Evolutionary conservation across 495 filamentous ascomycete genomes (phyloP).

Genomic region (Lasiosphaeria ovina): DNA sequence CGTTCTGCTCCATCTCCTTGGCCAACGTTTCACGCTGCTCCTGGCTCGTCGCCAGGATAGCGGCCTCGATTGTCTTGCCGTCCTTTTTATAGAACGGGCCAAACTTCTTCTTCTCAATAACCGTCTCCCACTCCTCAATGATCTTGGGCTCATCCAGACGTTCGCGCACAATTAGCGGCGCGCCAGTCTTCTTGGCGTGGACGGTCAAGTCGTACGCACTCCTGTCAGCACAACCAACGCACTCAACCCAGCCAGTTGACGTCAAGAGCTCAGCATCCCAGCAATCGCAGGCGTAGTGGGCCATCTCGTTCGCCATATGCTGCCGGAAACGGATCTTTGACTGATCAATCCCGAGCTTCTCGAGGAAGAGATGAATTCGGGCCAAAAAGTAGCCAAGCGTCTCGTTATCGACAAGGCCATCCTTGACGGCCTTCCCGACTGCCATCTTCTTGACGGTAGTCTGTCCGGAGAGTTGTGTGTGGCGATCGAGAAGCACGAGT

Average conservation of each 20-base stretch:
- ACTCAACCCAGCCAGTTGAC: conserved; percentile 83
- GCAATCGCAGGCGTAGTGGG: conserved; percentile 80
- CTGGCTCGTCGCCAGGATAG: conserved; percentile 64
- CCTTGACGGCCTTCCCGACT: conserved; percentile 70
- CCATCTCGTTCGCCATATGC: conserved; percentile 78
- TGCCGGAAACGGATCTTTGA: conserved; percentile 78
- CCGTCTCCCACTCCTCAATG: conserved; percentile 72
- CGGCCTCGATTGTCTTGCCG: conserved; percentile 67
- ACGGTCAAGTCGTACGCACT: conserved; percentile 78
- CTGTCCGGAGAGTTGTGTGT: conserved; percentile 68
- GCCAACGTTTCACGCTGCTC: conserved; percentile 68
- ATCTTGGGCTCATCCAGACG: conserved; percentile 57
- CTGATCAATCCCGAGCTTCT: conserved; percentile 66
- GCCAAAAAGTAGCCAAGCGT: conserved; percentile 86
- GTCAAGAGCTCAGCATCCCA: conserved; percentile 81
- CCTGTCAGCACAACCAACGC: conserved; percentile 79
- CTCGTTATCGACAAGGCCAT: conserved; percentile 73
- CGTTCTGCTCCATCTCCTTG: conserved; percentile 60
- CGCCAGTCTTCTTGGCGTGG: conserved; percentile 77
- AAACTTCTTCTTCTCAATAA: conserved; percentile 80
- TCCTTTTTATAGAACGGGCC: conserved; percentile 81
- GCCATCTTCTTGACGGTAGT: conserved; percentile 59
- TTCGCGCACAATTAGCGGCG: conserved; percentile 69
- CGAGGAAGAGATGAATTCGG: conserved; percentile 71
- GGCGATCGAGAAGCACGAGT: conserved; percentile 66